Conservation (phyloP, 495 filamentous ascomycete species). For the Rostrohypoxylon terebratum region DNA sequence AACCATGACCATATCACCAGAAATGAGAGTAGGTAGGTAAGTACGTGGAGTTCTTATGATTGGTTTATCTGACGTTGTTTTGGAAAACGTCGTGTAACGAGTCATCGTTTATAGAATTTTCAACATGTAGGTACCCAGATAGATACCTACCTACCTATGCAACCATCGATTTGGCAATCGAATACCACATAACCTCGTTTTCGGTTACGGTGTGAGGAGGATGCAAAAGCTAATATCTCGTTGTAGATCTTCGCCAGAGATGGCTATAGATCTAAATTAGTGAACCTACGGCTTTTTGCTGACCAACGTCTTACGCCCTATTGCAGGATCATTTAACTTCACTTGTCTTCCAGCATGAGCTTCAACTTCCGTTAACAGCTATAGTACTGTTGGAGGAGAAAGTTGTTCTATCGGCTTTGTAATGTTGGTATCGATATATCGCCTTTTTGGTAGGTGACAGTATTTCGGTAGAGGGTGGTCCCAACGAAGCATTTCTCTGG, state of each 20-base stretch:
- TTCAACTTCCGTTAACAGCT: neutral
- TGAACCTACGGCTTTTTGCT: neutral
- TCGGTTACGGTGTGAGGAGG: neutral
- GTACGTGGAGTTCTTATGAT: neutral
- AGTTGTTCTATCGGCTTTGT: neutral
- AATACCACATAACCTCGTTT: neutral
- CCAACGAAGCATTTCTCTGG: neutral
- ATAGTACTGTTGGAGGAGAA: neutral
- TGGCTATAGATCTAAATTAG: neutral
- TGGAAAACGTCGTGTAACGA: neutral
- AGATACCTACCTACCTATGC: no score
- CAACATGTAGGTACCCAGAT: neutral
- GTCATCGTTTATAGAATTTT: neutral
- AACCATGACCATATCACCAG: neutral
- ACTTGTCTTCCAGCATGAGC: neutral
- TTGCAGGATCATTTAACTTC: neutral
- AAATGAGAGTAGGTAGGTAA: neutral
- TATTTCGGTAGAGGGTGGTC: neutral
- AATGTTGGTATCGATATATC: constrained; percentile 2
- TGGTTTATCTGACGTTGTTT: neutral
- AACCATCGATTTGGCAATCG: neutral
- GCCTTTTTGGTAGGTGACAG: constrained; percentile 22
- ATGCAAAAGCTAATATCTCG: neutral
- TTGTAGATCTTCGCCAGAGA: constrained; percentile 1
- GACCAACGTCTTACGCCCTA: neutral